Percentiles rank a stretch among this genome's conserved stretches.
Evolutionary conservation across 805 yeast genomes (phyloP).

Genomic region (Lipomyces kockii): DNA sequence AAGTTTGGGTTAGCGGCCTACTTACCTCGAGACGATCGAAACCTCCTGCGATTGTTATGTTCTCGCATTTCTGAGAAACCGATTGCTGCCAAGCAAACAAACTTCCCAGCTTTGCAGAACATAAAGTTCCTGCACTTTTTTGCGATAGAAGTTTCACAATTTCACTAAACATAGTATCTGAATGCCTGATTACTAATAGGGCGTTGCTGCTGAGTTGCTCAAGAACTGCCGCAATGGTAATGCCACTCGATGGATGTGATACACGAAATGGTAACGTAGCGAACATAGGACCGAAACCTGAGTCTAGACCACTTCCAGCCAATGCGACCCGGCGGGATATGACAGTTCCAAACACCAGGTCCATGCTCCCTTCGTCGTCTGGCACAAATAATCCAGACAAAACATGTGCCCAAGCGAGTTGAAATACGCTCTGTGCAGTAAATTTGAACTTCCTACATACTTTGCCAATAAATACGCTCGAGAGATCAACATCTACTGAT

Average conservation of each 20-base stretch:
- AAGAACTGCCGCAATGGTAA: neutral
- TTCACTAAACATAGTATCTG: slow-evolving; percentile 11
- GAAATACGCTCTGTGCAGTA: slow-evolving; percentile 29
- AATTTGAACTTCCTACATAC: slow-evolving; percentile 7
- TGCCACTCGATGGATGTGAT: neutral
- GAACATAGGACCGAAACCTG: slow-evolving; percentile 27
- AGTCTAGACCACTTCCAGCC: slow-evolving; percentile 8
- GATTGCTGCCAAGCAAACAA: slow-evolving; percentile 33
- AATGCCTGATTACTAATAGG: slow-evolving; percentile 8
- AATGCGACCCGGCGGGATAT: slow-evolving; percentile 27
- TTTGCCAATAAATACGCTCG: neutral
- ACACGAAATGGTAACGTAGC: slow-evolving; percentile 26
- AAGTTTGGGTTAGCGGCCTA: neutral
- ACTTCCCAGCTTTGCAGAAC: slow-evolving; percentile 10
- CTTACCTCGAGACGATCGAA: slow-evolving; percentile 24
- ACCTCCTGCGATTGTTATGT: slow-evolving; percentile 1
- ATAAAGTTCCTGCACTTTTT: neutral
- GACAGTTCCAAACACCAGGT: slow-evolving; percentile 36
- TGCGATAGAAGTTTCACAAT: neutral
- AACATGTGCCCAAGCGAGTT: slow-evolving; percentile 34
- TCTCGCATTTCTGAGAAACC: neutral
- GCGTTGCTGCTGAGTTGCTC: neutral
- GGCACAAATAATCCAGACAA: slow-evolving; percentile 7
- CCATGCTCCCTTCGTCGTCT: slow-evolving; percentile 11
- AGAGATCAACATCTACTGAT: neutral